Evolutionary conservation across 345 rosid genomes (phyloP), one percentile per base, ranked within the genome.

Genomic region (Brassica rapa): DNA sequence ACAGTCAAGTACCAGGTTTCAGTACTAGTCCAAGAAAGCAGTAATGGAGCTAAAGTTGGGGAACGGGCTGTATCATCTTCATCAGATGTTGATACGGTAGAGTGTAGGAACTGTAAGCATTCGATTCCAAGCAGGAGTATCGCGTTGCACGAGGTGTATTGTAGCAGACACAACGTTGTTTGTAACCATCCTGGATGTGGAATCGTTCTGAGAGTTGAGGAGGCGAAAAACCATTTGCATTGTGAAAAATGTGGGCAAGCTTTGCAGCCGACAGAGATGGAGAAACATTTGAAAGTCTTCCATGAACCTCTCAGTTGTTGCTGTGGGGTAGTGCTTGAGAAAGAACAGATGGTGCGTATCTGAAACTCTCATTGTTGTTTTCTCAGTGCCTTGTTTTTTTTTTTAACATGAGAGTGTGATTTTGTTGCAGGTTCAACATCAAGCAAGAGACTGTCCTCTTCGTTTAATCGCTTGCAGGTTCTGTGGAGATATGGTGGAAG

Each of bases 401-500:
- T 66, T 46, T 43, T 14, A 68, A 24, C 41, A 0, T 68, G 61
- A n/a, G 24, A 41, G 49, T 68, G 41, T 51, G 61, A 7, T 7
- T 30, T 25, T 46, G 91, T 61, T 66, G 67, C 84, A 95, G 97
- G 93, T 93, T 65, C 86, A 86, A 82, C 99, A 95, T 84, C 96
- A 93, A 84, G 85, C 83, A 41, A 90, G 90, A 16, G 82, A 62
- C 32, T 95, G 97, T 55, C 94, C 91, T 12, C 70, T 87, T 1
- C 96, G 94, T 4, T 82, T 95, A 23, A 83, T 95, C 16, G 74
- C 94, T 1, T 95, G 98, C 66, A 87, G 90, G 46, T 95, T 89
- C 80, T 93, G 99, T 19, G 97, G 99, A 49, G 99, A 93, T 82
- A 90, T 93, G 94, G 97, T 95, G 62, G 92, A 80, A 79, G 97